Percentiles rank a stretch among this genome's conserved stretches.
phyloP scores from a whole-genome alignment of 2,329 filamentous ascomycete species.

The Fusarium lateritium region DNA sequence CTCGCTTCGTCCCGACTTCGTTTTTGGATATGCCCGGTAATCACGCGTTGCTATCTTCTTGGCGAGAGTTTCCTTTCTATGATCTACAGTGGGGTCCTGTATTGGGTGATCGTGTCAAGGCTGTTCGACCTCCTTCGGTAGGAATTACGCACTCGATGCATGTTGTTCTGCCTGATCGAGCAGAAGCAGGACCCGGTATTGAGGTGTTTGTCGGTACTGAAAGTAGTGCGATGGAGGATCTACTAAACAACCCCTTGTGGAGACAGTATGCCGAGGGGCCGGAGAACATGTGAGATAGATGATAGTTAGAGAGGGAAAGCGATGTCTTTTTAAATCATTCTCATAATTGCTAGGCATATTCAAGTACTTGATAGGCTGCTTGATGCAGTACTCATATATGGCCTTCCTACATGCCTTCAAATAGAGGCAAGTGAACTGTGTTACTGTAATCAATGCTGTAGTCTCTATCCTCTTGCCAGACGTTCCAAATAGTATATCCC shows the following conservation, averaged over 20 bases:
- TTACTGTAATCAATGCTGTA: background rate
- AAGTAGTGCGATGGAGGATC: conserved; percentile 7
- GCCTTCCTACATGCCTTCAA: too few relatives aligned
- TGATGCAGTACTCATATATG: too few relatives aligned
- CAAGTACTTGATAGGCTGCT: too few relatives aligned
- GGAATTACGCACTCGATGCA: conserved; percentile 28
- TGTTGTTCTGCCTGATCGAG: conserved; percentile 1
- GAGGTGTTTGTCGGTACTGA: conserved; percentile 18
- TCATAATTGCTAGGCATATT: too few relatives aligned
- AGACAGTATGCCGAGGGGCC: conserved; percentile 1
- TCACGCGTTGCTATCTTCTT: conserved; percentile 13
- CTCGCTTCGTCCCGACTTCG: conserved; percentile 1
- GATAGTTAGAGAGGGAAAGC: background rate
- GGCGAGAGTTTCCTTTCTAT: conserved; percentile 28
- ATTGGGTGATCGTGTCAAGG: background rate
- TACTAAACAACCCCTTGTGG: conserved; percentile 10
- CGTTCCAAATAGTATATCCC: background rate
- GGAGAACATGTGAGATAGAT: background rate
- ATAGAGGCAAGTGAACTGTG: too few relatives aligned
- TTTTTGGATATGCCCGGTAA: conserved; percentile 26
- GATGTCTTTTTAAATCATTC: background rate
- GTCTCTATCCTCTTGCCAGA: background rate
- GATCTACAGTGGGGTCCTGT: conserved; percentile 23
- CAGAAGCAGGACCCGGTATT: conserved; percentile 9
- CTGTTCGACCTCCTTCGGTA: conserved; percentile 5